Conservation (phyloP, 2,329 filamentous ascomycete species). For the Diplodia scrobiculata region DNA sequence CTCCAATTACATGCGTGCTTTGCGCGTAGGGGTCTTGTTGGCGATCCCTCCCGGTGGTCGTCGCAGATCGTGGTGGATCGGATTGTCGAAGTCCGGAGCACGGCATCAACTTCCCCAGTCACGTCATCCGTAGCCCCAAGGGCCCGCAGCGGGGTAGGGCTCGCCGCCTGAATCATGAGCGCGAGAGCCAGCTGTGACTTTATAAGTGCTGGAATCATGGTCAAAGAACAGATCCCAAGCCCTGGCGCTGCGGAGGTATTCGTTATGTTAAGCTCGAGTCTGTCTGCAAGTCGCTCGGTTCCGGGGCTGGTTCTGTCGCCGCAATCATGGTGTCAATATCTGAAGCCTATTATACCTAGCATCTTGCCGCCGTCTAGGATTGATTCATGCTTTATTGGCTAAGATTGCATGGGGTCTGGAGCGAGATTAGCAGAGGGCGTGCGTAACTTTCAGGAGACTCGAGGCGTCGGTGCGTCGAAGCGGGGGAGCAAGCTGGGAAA, state of each 20-base stretch:
- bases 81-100: conserved; percentile 8
- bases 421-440: too few relatives aligned
- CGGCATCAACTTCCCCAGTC: conserved; percentile 20
- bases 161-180: neutral
- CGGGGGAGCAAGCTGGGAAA: too few relatives aligned
- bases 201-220: neutral
- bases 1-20: neutral
- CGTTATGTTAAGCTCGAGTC: too few relatives aligned
- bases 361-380: too few relatives aligned
- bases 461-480: too few relatives aligned
- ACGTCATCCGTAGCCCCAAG: conserved; percentile 2
- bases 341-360: too few relatives aligned
- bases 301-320: too few relatives aligned
- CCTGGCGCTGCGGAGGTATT: neutral
- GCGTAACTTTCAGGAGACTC: too few relatives aligned
- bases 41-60: neutral
- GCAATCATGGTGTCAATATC: too few relatives aligned
- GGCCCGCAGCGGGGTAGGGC: neutral
- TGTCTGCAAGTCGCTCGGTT: too few relatives aligned
- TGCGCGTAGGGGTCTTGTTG: neutral
- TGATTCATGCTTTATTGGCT: too few relatives aligned
- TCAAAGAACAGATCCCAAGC: neutral
- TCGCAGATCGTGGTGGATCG: neutral
- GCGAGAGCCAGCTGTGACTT: neutral
- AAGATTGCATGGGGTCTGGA: too few relatives aligned